Base-by-base conservation (phyloP, 164 flowering plant genomes). In the Tinospora cordifolia region DNA sequence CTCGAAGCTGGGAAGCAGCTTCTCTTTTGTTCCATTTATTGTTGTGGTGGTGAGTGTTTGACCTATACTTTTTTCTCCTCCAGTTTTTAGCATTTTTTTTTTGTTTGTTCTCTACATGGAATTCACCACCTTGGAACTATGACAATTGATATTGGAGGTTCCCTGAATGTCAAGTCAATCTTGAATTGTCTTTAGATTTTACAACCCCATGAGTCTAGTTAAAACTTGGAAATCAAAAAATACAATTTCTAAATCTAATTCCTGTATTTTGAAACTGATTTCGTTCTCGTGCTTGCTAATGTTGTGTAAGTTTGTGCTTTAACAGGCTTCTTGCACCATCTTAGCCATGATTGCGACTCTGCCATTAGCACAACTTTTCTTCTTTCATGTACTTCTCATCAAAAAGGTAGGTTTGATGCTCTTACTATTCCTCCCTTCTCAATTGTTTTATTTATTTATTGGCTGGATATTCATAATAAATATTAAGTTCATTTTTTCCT, bases 281-380 rank as follows among this genome's bases (percentile, higher is more conserved):
- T 47, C 72, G 9, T 72, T 66, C 47, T 54, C 67, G 69, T 41
- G 24, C 57, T 72, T 41, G 24, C 57, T 75, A 34, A 62, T 40
- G 46, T 19, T 7, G 47, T 69, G 66, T 13, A 24, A 34, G 39
- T 62, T 58, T 22, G 22, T 8, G 27, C 60, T 75, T 11, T 79
- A 57, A 74, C 86, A 95, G 99, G 93, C 87, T 17, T 76, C 90
- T 24, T 95, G 99, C 83, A 89, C 98, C 63, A 78, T 92, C 69
- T 79, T 95, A 85, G 99, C 98, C 8, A 87, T 95, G 96, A 83
- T 90, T 75, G 98, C 99, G 4, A 92, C 97, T 59, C 77, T 95
- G 58, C 97, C 99, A 13, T 87, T 95, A 68, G 91, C 88, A 59
- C 99, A 95, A 76, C 98, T 95, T 30, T 88, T 95, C 86, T 95